Conservation (phyloP, 169 alveolate species). For the Plasmodium coatneyi region DNA sequence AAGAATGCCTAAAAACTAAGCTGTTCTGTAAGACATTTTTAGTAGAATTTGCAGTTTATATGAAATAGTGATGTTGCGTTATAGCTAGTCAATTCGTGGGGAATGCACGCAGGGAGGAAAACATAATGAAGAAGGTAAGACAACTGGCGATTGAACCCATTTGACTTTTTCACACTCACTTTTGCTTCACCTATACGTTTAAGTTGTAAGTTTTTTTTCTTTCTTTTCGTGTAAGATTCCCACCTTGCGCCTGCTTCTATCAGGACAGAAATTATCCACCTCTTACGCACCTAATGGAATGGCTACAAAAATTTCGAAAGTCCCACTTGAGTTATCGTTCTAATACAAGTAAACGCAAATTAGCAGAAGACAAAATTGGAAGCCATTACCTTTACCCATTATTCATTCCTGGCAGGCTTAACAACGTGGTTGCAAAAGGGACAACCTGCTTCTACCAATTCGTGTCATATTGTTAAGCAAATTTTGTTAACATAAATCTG, state of each 20-base stretch:
- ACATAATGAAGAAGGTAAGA: background rate
- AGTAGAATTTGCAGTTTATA: background rate
- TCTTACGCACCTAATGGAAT: background rate
- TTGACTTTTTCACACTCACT: background rate
- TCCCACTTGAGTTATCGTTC: background rate
- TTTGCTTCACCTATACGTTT: background rate
- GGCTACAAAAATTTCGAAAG: background rate
- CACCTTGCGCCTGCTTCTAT: background rate
- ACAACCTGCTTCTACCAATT: background rate
- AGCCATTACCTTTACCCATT: background rate
- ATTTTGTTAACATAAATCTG: background rate
- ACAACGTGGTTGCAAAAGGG: background rate
- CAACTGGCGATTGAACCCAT: background rate
- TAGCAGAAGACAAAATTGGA: background rate
- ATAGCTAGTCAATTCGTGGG: background rate
- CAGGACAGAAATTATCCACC: background rate
- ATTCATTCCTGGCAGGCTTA: background rate
- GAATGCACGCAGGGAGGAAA: constrained; percentile 4
- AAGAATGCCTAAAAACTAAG: background rate
- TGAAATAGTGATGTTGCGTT: background rate
- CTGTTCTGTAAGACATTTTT: background rate
- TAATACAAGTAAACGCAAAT: background rate
- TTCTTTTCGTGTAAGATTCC: background rate
- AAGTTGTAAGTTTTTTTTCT: background rate
- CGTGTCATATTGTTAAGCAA: background rate